A percentile compares a stretch with the other conserved stretches of the same genome.
Conservation (phyloP, 371 early-diverging fungal genomes). For the Apophysomyces elegans region DNA sequence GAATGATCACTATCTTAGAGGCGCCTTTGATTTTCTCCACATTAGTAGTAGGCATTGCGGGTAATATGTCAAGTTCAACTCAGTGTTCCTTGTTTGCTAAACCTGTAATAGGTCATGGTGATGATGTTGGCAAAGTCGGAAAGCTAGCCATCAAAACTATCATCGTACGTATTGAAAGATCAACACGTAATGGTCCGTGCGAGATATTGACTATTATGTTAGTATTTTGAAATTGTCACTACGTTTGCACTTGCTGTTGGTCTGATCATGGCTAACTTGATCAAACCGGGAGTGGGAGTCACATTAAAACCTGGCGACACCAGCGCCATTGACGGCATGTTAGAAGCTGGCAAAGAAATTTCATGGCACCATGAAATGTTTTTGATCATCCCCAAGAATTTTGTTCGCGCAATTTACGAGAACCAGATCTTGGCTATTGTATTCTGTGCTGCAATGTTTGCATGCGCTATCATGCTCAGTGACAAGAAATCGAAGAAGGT, state of each 20-base stretch:
- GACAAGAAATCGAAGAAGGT: slow-evolving; percentile 55
- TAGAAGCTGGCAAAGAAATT: slow-evolving; percentile 43
- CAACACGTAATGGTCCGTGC: neutral
- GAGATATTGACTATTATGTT: neutral
- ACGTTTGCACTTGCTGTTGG: slow-evolving; percentile 76
- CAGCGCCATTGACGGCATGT: neutral
- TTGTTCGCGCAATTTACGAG: slow-evolving; percentile 56
- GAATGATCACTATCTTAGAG: slow-evolving; percentile 74
- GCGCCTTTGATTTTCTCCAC: slow-evolving; percentile 77
- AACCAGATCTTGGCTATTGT: slow-evolving; percentile 68
- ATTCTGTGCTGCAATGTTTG: slow-evolving; percentile 75
- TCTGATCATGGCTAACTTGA: slow-evolving; percentile 66
- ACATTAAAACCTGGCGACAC: slow-evolving; percentile 24
- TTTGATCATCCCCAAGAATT: slow-evolving; percentile 60
- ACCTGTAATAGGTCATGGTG: slow-evolving; percentile 66
- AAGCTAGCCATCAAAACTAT: slow-evolving; percentile 71
- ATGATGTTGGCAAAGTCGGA: slow-evolving; percentile 67
- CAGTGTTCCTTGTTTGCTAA: neutral
- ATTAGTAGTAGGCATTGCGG: slow-evolving; percentile 72
- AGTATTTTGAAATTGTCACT: slow-evolving; percentile 72
- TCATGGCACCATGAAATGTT: slow-evolving; percentile 62
- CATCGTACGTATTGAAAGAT: slow-evolving; percentile 35
- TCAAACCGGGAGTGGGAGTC: slow-evolving; percentile 66
- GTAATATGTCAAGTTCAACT: neutral
- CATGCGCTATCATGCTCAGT: slow-evolving; percentile 63